Percentiles rank a stretch among this genome's conserved stretches.
phyloP scores from a whole-genome alignment of 441 rosid genomes.

The Omphalea diandra region DNA sequence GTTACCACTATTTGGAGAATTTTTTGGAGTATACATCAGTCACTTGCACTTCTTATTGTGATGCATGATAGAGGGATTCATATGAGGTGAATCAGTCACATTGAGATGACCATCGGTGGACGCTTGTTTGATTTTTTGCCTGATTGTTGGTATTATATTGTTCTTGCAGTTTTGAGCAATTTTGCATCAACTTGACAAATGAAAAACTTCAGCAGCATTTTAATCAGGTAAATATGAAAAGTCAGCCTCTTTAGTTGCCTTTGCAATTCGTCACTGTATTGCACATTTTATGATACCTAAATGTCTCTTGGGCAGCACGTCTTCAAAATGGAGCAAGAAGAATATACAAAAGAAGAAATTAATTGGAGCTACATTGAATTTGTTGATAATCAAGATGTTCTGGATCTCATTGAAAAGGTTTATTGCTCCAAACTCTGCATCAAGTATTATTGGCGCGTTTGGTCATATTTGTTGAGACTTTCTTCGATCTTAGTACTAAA shows the following conservation, averaged over 20 bases:
- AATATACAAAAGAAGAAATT: constrained; percentile 91
- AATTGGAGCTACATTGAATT: constrained; percentile 99
- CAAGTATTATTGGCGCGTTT: not conserved
- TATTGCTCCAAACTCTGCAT: constrained; percentile 15
- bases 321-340: constrained; percentile 99
- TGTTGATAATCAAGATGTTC: constrained; percentile 89
- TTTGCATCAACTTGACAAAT: constrained; percentile 96
- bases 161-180: constrained; percentile 87
- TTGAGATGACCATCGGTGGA: not conserved
- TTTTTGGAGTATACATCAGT: not conserved
- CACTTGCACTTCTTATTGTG: not conserved
- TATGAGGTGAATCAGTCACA: not conserved
- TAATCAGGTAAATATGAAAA: constrained; percentile 69
- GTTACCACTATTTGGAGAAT: constrained; percentile 5
- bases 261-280: constrained; percentile 24
- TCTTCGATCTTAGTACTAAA: not conserved
- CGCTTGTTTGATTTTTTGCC: constrained; percentile 25
- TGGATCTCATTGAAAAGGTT: constrained; percentile 97
- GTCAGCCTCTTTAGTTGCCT: constrained; percentile 4
- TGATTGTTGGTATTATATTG: constrained; percentile 26
- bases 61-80: not conserved
- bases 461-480: not conserved
- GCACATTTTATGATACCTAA: constrained; percentile 15
- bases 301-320: constrained; percentile 66
- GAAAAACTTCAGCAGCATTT: constrained; percentile 99